phyloP scores from a whole-genome alignment of 768 basidiomycete genomes.

The Roridomyces roridus region DNA sequence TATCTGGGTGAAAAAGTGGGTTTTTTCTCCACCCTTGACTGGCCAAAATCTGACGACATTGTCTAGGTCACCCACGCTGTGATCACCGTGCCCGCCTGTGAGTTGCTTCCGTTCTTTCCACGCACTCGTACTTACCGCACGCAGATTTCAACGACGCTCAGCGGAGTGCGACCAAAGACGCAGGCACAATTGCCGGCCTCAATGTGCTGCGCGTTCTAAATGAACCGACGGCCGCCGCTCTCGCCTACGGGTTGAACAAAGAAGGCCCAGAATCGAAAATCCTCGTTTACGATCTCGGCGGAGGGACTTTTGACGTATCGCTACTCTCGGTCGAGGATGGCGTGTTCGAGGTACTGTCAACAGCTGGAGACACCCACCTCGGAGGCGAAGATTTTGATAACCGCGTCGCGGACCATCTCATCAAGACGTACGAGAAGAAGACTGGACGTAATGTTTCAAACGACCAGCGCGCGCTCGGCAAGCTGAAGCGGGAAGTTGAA shows the following conservation, averaged over 20 bases:
- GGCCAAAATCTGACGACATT: neutral
- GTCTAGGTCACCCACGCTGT: conserved; percentile 55
- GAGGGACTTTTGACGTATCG: conserved; percentile 78
- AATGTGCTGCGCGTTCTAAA: conserved; percentile 71
- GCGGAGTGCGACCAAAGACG: conserved; percentile 73
- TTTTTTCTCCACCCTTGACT: neutral
- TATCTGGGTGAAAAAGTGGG: conserved; percentile 67
- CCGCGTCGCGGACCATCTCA: conserved; percentile 73
- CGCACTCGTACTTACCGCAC: conserved; percentile 38
- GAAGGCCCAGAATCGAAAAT: conserved; percentile 63
- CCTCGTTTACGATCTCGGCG: conserved; percentile 76
- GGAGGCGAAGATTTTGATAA: conserved; percentile 81
- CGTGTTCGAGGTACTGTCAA: conserved; percentile 75
- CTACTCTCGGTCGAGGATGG: conserved; percentile 72
- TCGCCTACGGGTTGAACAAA: conserved; percentile 74
- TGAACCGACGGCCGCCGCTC: conserved; percentile 74
- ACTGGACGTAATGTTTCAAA: conserved; percentile 62
- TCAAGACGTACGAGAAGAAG: conserved; percentile 74
- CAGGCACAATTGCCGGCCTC: conserved; percentile 69
- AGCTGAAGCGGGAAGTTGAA: conserved; percentile 75
- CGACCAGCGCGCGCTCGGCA: conserved; percentile 70
- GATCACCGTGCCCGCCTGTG: conserved; percentile 64
- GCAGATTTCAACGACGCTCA: conserved; percentile 69
- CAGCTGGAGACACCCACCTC: conserved; percentile 75
- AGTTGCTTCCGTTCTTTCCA: too few relatives aligned